Evolutionary conservation across 441 rosid genomes (phyloP), one percentile per base, ranked within the genome.

Genomic region (Bruguiera hainesii): DNA sequence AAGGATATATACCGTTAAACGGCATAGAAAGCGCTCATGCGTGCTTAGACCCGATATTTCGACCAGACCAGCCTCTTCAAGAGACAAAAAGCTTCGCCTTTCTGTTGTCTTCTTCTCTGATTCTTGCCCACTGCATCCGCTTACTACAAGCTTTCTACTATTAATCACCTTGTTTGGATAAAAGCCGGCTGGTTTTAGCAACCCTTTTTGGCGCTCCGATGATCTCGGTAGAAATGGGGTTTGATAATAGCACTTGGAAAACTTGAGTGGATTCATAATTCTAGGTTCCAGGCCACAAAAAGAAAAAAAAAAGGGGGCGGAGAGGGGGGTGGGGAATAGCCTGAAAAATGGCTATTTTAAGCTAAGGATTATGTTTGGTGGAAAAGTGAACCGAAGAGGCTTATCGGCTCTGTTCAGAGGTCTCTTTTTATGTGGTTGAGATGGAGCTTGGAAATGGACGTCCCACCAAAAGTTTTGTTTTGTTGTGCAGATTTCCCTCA

Each of bases 51-150:
- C 98, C 1, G 96, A 86, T 0, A 90, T 61, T 71, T 93, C 97
- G 2, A 93, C 89, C 7, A 93, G 82, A 25, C 97, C 97, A 15
- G 97, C 97, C 77, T 93, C 98, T 81, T 89, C 98, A 52, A 85
- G 73, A 63, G 72, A 82, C 80, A 90, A 76, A 79, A 93, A 93
- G 35, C 78, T 79, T 75, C 79, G 72, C 42, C 73, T 75, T 62
- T 77, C 87, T 0, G 76, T 35, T 39, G 74, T 67, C 56, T 77
- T 68, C 65, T 76, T 80, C 65, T 70, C 83, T 61, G 76, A 78
- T 55, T 71, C 83, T 56, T 62, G 71, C 19, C 73, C 80, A 3
- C 72, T 29, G 35, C 79, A 71, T 20, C 73, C 73, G 61, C 55
- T 72, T 29, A 75, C 73, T 19, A 13, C 49, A 26, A 76, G 57